A percentile compares a stretch with the other conserved stretches of the same genome.
Evolutionary conservation across 75 land plant genomes (phyloP).

Genomic region (Larix kaempferi): DNA sequence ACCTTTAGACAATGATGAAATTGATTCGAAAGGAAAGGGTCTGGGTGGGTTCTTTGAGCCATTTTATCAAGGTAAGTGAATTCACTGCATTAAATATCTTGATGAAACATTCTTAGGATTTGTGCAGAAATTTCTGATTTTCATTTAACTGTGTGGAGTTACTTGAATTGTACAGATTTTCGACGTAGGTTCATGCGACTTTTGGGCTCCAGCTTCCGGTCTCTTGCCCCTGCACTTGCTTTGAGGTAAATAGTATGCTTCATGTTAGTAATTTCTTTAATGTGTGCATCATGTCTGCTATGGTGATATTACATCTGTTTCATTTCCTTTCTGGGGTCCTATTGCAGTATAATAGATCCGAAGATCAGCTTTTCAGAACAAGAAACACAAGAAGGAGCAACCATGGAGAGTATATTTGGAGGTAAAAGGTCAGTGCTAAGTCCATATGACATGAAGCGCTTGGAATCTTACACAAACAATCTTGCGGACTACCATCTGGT

Average conservation of each 20-base stretch:
- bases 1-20: conserved; percentile 74
- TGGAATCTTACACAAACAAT: conserved; percentile 82
- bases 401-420: conserved; percentile 41
- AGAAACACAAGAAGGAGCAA: conserved; percentile 31
- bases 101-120: background rate
- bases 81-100: background rate
- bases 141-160: conserved; percentile 54
- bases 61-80: conserved; percentile 65
- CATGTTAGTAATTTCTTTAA: background rate
- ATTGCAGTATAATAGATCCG: conserved; percentile 70
- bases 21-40: conserved; percentile 42
- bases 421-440: conserved; percentile 34
- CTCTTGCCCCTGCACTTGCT: conserved; percentile 73
- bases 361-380: conserved; percentile 61
- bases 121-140: background rate
- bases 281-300: background rate
- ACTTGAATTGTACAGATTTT: conserved; percentile 7
- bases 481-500: conserved; percentile 71
- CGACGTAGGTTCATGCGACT: conserved; percentile 53
- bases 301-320: background rate
- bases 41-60: conserved; percentile 68
- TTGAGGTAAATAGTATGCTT: conserved; percentile 56
- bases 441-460: conserved; percentile 69
- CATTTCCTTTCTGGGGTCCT: background rate
- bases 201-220: conserved; percentile 45